Conservation (phyloP, 495 filamentous ascomycete species). For the Tuber umbilicatum region DNA sequence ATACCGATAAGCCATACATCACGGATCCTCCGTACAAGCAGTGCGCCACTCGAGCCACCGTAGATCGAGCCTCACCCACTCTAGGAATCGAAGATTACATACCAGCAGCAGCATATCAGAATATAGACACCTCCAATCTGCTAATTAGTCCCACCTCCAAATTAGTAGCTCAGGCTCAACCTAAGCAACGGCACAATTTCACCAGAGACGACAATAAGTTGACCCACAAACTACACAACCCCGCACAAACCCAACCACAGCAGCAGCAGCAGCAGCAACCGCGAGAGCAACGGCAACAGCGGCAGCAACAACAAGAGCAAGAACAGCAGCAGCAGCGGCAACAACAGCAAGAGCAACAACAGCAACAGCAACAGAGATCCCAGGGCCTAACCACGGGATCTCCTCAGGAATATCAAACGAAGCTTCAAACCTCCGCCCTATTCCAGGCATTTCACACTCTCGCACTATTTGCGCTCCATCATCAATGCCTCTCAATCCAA, state of each 20-base stretch:
- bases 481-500: background rate
- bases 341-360: background rate
- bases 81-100: background rate
- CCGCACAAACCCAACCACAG: background rate
- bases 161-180: background rate
- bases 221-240: background rate
- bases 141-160: background rate
- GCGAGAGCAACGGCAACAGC: background rate
- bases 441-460: background rate
- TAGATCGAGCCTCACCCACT: too few relatives aligned
- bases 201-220: too few relatives aligned
- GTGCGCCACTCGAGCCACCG: background rate
- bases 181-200: background rate
- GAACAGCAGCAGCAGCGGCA: conserved; percentile 5
- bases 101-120: background rate
- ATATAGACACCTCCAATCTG: background rate
- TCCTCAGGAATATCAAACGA: background rate
- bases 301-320: background rate
- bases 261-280: conserved; percentile 1
- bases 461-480: background rate
- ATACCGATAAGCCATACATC: too few relatives aligned
- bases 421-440: background rate
- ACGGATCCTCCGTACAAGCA: too few relatives aligned
- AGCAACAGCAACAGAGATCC: background rate
- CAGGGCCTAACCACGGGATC: background rate